Evolutionary conservation across 2,329 filamentous ascomycete genomes (phyloP), one percentile per base, ranked within the genome.

Genomic region (Madurella mycetomatis): DNA sequence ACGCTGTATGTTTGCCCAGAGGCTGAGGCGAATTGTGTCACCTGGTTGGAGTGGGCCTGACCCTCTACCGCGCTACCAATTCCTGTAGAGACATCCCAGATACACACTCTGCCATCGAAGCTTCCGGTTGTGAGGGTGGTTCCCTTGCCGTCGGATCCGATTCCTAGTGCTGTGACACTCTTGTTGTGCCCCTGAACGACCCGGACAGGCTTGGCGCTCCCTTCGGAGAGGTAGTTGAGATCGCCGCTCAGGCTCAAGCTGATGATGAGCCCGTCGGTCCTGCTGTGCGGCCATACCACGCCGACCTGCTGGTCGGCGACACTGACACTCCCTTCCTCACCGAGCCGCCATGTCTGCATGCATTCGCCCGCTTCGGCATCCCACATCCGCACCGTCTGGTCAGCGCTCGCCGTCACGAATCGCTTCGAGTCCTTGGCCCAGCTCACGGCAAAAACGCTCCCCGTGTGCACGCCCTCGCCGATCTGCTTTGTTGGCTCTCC

Each of bases 381-480:
- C 94, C 94, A 99, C 25, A 96, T 81, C 70, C 91, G 92, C 52
- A 99, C 89, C 0, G 91, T 96, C 73, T 94, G 90, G 69, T 99
- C 94, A 9, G 90, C 92, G 65, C 91, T 95, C 15, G 91, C 90
- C 1, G 94, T 99, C 30, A 89, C 92, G 61, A 99, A 85, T 63
- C 83, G 84, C 67, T 85, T 91, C 25, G 90, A 91, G 69, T 97
- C 91, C 57, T 84, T 83, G 1, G 89, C 83, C 94, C 94, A 99
- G 16, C 89, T 90, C 5, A 97, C 85, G 18, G 87, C 86, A 67
- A 96, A 95, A 55, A 99, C 94, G 68, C 90, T 95, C 46, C 94
- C 94, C 5, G 85, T 92, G 70, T 99, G 94, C 61, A 85, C 85
- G n/a, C 84, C 86, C 61, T 92, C 86, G 9, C 87, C 88, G 64